Evolutionary conservation across 345 rosid species (phyloP).

Genomic region (Diplotaxis tenuifolia): DNA sequence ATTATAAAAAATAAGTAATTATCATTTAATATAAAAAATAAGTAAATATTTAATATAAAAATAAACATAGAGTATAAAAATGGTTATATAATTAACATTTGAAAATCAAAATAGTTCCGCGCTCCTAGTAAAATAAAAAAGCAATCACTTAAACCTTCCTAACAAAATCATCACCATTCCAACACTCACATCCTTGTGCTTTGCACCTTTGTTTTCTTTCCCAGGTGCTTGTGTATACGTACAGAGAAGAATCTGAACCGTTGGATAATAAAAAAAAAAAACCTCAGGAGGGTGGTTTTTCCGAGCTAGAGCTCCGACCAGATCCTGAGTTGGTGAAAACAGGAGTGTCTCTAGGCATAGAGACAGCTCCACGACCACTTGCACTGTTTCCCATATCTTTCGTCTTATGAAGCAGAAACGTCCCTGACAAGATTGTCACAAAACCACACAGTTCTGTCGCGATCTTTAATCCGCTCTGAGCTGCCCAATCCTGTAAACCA

Average conservation of each 20-base stretch:
- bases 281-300: conserved; percentile 7
- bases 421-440: conserved; percentile 77
- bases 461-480: conserved; percentile 74
- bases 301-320: conserved; percentile 25
- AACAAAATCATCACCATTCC: conserved; percentile 8
- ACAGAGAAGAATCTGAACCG: neutral
- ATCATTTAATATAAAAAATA: too few relatives aligned
- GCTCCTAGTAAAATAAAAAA: too few relatives aligned
- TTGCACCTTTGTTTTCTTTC: neutral
- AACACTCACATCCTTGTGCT: neutral
- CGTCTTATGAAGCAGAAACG: conserved; percentile 89
- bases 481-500: conserved; percentile 69
- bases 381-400: conserved; percentile 70
- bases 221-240: neutral
- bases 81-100: too few relatives aligned
- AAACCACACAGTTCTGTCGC: conserved; percentile 83
- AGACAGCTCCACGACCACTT: conserved; percentile 24
- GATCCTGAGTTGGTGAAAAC: conserved; percentile 33
- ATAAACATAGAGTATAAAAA: too few relatives aligned
- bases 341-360: conserved; percentile 34
- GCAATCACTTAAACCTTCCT: conserved; percentile 21
- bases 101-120: too few relatives aligned
- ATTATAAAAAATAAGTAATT: too few relatives aligned
- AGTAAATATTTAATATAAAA: too few relatives aligned
- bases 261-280: neutral